phyloP scores from a whole-genome alignment of 805 yeast genomes.

The Hyphopichia homilentoma region DNA sequence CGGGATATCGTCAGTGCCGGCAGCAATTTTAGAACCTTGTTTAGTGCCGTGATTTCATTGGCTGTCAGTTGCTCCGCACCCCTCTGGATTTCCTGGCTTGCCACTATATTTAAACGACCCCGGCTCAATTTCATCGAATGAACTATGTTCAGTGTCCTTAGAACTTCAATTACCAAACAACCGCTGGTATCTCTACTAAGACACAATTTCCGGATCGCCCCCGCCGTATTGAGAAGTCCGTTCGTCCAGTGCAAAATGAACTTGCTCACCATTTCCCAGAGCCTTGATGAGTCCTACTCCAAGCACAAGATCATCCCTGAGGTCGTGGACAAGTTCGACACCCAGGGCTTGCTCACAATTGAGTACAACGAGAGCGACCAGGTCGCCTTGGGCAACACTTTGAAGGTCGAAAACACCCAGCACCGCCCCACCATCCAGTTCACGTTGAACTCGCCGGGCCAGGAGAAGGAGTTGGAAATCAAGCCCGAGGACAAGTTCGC shows the following conservation, averaged over 20 bases:
- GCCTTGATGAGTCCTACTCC: conserved; percentile 46
- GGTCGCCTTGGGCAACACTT: conserved; percentile 77
- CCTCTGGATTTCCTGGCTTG: too few species aligned
- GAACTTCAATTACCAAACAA: too few species aligned
- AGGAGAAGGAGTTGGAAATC: conserved; percentile 40
- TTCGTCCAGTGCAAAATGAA: conserved; percentile 30
- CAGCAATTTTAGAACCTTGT: too few species aligned
- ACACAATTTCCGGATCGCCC: too few species aligned
- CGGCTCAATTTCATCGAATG: too few species aligned
- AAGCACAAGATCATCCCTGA: conserved; percentile 53
- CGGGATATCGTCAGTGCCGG: too few species aligned
- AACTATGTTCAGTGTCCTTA: too few species aligned
- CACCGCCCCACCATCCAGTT: conserved; percentile 62
- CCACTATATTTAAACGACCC: too few species aligned
- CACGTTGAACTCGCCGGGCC: conserved; percentile 49
- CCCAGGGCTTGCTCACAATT: conserved; percentile 59
- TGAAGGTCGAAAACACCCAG: conserved; percentile 65
- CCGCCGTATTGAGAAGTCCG: too few species aligned
- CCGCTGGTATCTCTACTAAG: background rate
- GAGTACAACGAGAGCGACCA: conserved; percentile 53
- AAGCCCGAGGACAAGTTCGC: conserved; percentile 55
- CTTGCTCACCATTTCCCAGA: conserved; percentile 51
- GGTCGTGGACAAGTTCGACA: conserved; percentile 44
- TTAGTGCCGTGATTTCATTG: too few species aligned
- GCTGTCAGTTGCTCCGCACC: too few species aligned